phyloP scores from a whole-genome alignment of 2,329 filamentous ascomycete species.

The Leptographium flavum region DNA sequence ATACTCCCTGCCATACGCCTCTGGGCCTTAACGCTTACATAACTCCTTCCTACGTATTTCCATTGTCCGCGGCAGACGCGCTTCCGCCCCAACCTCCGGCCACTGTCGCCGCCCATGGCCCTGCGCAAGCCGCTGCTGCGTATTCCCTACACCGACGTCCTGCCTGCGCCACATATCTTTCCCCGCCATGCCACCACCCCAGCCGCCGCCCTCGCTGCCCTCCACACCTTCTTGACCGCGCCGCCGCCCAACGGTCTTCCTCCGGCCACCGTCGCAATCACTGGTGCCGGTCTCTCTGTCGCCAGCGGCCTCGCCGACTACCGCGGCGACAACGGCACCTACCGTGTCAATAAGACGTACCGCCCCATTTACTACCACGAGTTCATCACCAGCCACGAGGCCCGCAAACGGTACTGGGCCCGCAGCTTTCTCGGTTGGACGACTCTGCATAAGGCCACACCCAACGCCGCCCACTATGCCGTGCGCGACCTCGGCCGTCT shows the following conservation, averaged over 20 bases:
- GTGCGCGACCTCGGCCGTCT: conserved; percentile 57
- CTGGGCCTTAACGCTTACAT: too few species aligned
- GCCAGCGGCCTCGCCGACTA: conserved; percentile 91
- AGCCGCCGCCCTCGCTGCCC: conserved; percentile 59
- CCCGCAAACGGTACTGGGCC: conserved; percentile 89
- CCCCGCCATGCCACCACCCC: conserved; percentile 58
- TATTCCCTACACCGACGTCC: conserved; percentile 78
- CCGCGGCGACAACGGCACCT: conserved; percentile 77
- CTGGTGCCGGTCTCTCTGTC: conserved; percentile 86
- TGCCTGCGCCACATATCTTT: conserved; percentile 61
- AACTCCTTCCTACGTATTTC: too few species aligned
- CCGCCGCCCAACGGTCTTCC: conserved; percentile 35
- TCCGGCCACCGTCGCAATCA: conserved; percentile 35
- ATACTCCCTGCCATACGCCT: too few species aligned
- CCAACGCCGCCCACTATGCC: conserved; percentile 69
- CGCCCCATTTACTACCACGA: conserved; percentile 89
- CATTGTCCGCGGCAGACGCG: neutral
- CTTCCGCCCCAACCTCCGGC: neutral
- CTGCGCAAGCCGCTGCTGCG: conserved; percentile 66
- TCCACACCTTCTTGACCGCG: conserved; percentile 60
- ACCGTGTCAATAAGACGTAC: conserved; percentile 80
- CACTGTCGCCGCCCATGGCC: conserved; percentile 8
- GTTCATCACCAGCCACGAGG: conserved; percentile 68
- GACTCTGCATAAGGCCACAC: conserved; percentile 59
- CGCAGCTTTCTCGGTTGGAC: conserved; percentile 89